Percentiles rank a stretch among this genome's conserved stretches.
Evolutionary conservation across 768 basidiomycete species (phyloP).

Genomic region (Fibroporia radiculosa): DNA sequence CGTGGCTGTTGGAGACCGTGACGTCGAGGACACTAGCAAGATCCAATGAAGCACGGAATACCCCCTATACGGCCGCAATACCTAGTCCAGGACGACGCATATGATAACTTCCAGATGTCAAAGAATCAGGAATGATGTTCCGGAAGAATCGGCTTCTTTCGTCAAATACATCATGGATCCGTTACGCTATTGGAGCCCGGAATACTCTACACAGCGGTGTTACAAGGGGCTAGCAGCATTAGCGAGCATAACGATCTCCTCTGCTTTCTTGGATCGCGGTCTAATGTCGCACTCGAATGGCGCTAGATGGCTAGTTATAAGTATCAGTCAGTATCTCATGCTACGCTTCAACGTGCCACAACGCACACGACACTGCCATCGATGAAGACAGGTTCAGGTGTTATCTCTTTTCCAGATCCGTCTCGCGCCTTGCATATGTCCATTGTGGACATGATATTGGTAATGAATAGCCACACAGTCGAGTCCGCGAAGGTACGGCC

Average conservation of each 20-base stretch:
- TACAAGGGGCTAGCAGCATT: too few relatives aligned
- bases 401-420: slow-evolving; percentile 31
- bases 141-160: too few relatives aligned
- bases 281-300: background rate
- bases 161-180: too few relatives aligned
- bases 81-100: too few relatives aligned
- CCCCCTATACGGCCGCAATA: too few relatives aligned
- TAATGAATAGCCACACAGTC: slow-evolving; percentile 37
- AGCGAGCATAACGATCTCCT: background rate
- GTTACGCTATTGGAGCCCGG: too few relatives aligned
- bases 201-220: too few relatives aligned
- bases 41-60: too few relatives aligned
- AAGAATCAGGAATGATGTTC: too few relatives aligned
- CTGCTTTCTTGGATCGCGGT: background rate
- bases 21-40: too few relatives aligned
- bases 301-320: background rate
- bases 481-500: slow-evolving; percentile 43
- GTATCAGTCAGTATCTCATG: background rate
- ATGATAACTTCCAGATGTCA: too few relatives aligned
- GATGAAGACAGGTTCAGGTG: slow-evolving; percentile 29
- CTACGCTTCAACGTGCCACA: background rate
- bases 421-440: slow-evolving; percentile 35
- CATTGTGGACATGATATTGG: slow-evolving; percentile 36
- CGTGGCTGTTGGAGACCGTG: too few relatives aligned
- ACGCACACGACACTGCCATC: slow-evolving; percentile 39